These are phyloP conservation scores for Ascoidea tarda DNA, from an alignment of 805 yeast species.

Conservation along the genomic window DNA sequence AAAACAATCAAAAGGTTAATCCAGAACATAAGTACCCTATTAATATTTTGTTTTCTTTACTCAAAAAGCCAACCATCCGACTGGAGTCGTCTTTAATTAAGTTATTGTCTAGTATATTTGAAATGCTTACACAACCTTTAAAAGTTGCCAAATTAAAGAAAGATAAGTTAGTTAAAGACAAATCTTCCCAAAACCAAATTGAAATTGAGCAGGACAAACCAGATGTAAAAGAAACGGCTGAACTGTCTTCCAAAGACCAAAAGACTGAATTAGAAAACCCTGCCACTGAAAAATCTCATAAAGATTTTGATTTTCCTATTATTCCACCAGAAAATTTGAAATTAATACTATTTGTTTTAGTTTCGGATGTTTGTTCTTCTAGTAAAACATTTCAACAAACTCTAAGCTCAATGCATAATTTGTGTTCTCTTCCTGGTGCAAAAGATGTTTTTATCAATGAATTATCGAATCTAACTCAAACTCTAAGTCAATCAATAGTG, in stretches of 20 bases:
- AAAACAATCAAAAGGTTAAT: constrained; percentile 19
- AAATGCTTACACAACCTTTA: constrained; percentile 64
- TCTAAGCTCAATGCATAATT: constrained; percentile 64
- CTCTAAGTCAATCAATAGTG: constrained; percentile 39
- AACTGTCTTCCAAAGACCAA: neutral
- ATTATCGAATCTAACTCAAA: constrained; percentile 48
- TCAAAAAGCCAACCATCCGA: constrained; percentile 49
- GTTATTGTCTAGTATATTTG: constrained; percentile 57
- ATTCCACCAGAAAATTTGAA: constrained; percentile 51
- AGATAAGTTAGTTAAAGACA: constrained; percentile 12
- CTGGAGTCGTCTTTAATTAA: constrained; percentile 72
- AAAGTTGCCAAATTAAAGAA: constrained; percentile 34
- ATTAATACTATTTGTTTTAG: constrained; percentile 49
- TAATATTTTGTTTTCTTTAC: constrained; percentile 46
- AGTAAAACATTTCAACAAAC: constrained; percentile 77
- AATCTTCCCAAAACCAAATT: neutral
- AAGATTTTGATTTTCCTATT: constrained; percentile 33
- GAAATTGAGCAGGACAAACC: neutral
- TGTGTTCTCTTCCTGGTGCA: constrained; percentile 48
- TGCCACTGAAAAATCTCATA: constrained; percentile 1
- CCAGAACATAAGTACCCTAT: constrained; percentile 47
- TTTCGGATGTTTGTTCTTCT: constrained; percentile 65
- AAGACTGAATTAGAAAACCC: too few species aligned
- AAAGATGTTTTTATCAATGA: constrained; percentile 53
- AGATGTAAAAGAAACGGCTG: neutral